Evolutionary conservation across 768 basidiomycete genomes (phyloP).

Genomic region (Russula emetica): DNA sequence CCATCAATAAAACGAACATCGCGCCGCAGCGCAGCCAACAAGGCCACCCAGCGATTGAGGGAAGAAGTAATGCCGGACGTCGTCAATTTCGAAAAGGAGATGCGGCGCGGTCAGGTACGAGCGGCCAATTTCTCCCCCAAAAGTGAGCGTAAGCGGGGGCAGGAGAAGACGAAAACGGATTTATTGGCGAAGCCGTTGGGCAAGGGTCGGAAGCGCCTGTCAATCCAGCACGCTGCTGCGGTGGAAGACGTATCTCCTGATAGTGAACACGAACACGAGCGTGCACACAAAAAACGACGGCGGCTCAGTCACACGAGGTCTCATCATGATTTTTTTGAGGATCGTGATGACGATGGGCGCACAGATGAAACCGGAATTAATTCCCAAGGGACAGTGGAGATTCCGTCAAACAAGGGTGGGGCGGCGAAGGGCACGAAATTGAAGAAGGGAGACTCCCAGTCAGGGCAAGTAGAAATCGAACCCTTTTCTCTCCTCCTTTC

Average conservation of each 20-base stretch:
- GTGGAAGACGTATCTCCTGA: slow-evolving; percentile 17
- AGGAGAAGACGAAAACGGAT: slow-evolving; percentile 29
- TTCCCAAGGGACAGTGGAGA: slow-evolving; percentile 1
- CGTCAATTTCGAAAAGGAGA: slow-evolving; percentile 62
- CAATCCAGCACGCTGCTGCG: slow-evolving; percentile 18
- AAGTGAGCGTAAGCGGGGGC: slow-evolving; percentile 14
- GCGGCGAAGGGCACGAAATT: slow-evolving; percentile 3
- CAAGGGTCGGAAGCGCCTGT: slow-evolving; percentile 34
- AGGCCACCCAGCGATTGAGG: slow-evolving; percentile 43
- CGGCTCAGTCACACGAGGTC: slow-evolving; percentile 25
- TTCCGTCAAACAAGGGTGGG: neutral
- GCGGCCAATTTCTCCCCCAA: slow-evolving; percentile 30
- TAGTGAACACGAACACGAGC: slow-evolving; percentile 12
- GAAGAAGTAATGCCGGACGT: slow-evolving; percentile 74
- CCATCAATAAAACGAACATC: slow-evolving; percentile 29
- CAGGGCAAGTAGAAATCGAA: slow-evolving; percentile 10
- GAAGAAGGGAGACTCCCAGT: slow-evolving; percentile 7
- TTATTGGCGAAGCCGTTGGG: slow-evolving; percentile 22
- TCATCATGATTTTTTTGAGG: slow-evolving; percentile 30
- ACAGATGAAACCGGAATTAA: neutral
- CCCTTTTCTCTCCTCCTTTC: neutral
- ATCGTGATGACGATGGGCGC: neutral
- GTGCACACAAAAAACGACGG: slow-evolving; percentile 19
- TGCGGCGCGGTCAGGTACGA: slow-evolving; percentile 40
- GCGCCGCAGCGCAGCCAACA: slow-evolving; percentile 51